Evolutionary conservation across 148 eudicot genomes (phyloP).

Genomic region (Rhododendron simsii): DNA sequence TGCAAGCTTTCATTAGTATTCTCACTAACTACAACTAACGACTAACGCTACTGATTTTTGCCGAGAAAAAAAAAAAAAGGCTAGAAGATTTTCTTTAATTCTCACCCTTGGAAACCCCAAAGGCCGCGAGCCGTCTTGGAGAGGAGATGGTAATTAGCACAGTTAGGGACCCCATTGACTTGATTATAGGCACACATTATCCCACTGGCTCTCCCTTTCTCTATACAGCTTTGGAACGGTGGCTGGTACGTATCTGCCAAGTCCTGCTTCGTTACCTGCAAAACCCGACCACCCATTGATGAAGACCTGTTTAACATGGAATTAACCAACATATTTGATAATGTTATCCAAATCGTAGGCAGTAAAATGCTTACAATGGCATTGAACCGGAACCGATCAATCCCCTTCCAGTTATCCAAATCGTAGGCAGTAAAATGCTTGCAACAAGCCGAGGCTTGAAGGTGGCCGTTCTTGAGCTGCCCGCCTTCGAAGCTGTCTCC

Average conservation of each 20-base stretch:
- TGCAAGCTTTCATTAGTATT: too few relatives aligned
- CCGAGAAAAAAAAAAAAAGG: neutral
- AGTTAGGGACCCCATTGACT: slow-evolving; percentile 80
- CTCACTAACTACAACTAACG: too few relatives aligned
- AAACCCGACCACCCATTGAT: neutral
- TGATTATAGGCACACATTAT: slow-evolving; percentile 94
- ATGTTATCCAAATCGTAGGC: neutral
- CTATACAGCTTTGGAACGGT: slow-evolving; percentile 71
- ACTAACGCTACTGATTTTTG: too few relatives aligned
- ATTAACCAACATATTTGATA: neutral
- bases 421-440: slow-evolving; percentile 85
- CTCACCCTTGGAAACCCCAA: slow-evolving; percentile 90
- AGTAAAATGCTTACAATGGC: slow-evolving; percentile 42
- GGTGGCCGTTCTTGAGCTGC: slow-evolving; percentile 24
- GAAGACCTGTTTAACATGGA: neutral
- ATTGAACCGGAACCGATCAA: slow-evolving; percentile 56
- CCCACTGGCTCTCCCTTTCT: slow-evolving; percentile 82
- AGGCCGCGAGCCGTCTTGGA: slow-evolving; percentile 58
- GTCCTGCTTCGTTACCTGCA: slow-evolving; percentile 79
- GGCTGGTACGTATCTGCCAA: slow-evolving; percentile 94
- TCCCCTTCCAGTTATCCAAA: slow-evolving; percentile 60
- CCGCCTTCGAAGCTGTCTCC: slow-evolving; percentile 63
- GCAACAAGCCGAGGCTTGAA: slow-evolving; percentile 81
- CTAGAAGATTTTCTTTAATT: neutral
- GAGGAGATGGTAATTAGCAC: slow-evolving; percentile 72